A percentile compares a stretch with the other conserved stretches of the same genome.
phyloP scores from a whole-genome alignment of 192 early-diverging fungal species.

The Entrophospora sp. region DNA sequence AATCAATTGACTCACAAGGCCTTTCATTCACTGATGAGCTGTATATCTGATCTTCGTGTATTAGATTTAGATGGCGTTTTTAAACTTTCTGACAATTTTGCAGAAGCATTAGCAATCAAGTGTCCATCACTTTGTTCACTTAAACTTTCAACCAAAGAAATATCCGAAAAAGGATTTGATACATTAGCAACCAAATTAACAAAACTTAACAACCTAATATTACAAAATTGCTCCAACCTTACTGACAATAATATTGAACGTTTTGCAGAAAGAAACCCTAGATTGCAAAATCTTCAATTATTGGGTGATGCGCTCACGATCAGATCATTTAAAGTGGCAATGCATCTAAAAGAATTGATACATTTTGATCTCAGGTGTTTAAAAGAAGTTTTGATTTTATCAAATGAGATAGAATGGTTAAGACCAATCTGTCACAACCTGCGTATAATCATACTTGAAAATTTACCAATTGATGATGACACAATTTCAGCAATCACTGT shows the following conservation, averaged over 20 bases:
- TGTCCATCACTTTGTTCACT: neutral
- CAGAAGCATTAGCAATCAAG: constrained; percentile 3
- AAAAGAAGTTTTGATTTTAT: too few species aligned
- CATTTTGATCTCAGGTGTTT: neutral
- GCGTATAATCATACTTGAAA: neutral
- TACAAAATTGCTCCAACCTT: constrained; percentile 2
- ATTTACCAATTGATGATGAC: constrained; percentile 1
- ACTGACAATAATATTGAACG: neutral
- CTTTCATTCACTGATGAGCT: constrained; percentile 4
- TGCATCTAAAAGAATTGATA: neutral
- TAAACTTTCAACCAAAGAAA: constrained; percentile 6
- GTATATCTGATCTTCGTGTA: constrained; percentile 2
- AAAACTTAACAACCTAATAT: neutral
- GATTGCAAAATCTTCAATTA: neutral
- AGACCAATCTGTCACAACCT: neutral
- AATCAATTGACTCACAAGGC: neutral
- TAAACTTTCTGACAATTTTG: constrained; percentile 7
- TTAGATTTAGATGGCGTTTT: constrained; percentile 15
- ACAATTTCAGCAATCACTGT: neutral
- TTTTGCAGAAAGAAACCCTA: constrained; percentile 1
- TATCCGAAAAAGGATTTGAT: neutral
- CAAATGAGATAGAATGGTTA: neutral
- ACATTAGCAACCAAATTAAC: constrained; percentile 3
- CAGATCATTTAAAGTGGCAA: neutral
- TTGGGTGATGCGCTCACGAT: neutral